Conservation (phyloP, 306 rosid species). For the Castanea sativa region DNA sequence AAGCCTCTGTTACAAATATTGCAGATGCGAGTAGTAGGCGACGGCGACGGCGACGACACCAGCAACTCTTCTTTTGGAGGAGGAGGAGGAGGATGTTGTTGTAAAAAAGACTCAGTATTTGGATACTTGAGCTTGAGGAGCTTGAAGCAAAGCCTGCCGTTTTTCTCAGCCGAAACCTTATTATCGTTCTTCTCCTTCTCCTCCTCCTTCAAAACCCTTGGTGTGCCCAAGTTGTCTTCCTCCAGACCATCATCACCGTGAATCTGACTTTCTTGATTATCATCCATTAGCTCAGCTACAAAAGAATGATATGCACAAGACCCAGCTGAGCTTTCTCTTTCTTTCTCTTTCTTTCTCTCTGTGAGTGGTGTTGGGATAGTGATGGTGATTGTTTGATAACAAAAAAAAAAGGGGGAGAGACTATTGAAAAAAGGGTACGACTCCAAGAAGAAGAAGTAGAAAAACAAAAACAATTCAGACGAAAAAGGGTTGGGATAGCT, state of each 20-base stretch:
- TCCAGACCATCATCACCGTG: background rate
- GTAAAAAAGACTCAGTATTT: slow-evolving; percentile 1
- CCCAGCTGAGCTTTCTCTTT: background rate
- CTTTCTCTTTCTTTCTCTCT: background rate
- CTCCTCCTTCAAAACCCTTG: background rate
- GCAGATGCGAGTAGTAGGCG: slow-evolving; percentile 2
- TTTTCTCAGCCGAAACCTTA: background rate
- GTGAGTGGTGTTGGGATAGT: background rate
- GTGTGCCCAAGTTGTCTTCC: background rate
- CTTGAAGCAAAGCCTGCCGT: background rate
- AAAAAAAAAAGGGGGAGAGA: background rate
- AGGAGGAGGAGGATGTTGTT: background rate
- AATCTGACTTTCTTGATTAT: background rate
- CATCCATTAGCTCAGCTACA: background rate
- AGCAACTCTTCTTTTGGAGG: background rate
- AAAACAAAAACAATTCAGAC: too few species aligned
- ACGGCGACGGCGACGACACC: too few species aligned
- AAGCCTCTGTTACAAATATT: slow-evolving; percentile 31
- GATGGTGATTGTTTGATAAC: background rate
- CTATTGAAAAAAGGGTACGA: too few species aligned
- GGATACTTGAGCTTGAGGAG: slow-evolving; percentile 21
- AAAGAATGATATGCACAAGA: background rate
- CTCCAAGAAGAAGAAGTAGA: too few species aligned
- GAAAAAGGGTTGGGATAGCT: background rate
- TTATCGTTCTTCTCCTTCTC: background rate